phyloP scores from a whole-genome alignment of 768 basidiomycete genomes.

The Gloeophyllum trabeum region DNA sequence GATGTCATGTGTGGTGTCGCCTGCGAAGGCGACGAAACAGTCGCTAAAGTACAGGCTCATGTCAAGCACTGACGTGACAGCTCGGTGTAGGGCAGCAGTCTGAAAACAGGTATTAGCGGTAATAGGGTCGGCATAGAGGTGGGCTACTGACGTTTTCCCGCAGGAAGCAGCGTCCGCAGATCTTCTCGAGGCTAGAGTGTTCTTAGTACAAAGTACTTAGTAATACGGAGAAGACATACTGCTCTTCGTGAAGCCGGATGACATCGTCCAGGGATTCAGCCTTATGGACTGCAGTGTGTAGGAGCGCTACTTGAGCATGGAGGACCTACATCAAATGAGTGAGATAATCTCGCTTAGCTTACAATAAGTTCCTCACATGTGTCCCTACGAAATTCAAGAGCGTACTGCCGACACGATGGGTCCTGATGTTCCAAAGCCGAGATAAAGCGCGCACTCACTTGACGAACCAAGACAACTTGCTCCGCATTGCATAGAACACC shows the following conservation, averaged over 20 bases:
- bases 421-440: not conserved
- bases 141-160: constrained; percentile 38
- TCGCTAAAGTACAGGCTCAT: constrained; percentile 63
- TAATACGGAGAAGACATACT: constrained; percentile 33
- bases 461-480: constrained; percentile 74
- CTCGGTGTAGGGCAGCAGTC: constrained; percentile 54
- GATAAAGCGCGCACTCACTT: constrained; percentile 42
- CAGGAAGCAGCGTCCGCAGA: constrained; percentile 54
- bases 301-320: constrained; percentile 46
- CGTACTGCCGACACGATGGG: constrained; percentile 26
- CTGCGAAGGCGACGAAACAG: constrained; percentile 47
- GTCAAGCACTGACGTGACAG: constrained; percentile 61
- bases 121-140: not conserved
- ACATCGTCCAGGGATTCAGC: constrained; percentile 68
- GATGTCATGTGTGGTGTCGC: constrained; percentile 49
- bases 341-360: not conserved
- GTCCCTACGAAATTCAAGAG: constrained; percentile 64
- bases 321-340: constrained; percentile 38
- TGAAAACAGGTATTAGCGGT: too few relatives aligned
- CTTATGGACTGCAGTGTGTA: constrained; percentile 41
- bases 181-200: constrained; percentile 39
- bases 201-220: constrained; percentile 1
- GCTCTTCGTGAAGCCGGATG: constrained; percentile 53
- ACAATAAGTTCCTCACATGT: constrained; percentile 37
- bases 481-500: constrained; percentile 65